phyloP scores from a whole-genome alignment of 306 rosid genomes.

The Cucurbita pepo region DNA sequence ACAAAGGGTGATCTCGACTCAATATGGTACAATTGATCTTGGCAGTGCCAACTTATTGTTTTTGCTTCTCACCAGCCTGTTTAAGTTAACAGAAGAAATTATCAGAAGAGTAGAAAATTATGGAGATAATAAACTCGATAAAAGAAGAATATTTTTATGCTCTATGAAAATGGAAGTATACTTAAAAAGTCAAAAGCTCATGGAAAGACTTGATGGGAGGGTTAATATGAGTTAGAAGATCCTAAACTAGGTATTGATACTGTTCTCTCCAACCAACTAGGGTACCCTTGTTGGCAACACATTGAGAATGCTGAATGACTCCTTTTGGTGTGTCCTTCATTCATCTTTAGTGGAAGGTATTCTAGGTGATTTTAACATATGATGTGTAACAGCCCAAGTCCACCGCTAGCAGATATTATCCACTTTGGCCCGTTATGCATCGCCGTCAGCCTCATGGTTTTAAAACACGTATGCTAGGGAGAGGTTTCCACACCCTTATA shows the following conservation, averaged over 20 bases:
- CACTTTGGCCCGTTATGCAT: too few species aligned
- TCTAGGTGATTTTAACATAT: not conserved
- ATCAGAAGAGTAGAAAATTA: slow-evolving; percentile 8
- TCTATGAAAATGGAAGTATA: not conserved
- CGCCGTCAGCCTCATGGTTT: too few species aligned
- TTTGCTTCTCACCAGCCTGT: slow-evolving; percentile 7
- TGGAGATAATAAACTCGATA: not conserved
- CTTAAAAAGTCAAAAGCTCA: not conserved
- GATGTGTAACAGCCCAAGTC: too few species aligned
- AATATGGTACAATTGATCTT: not conserved
- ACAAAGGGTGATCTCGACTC: not conserved
- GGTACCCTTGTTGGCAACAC: not conserved
- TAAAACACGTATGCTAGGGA: too few species aligned
- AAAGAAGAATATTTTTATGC: not conserved
- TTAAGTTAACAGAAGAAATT: slow-evolving; percentile 13
- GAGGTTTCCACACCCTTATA: too few species aligned
- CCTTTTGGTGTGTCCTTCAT: not conserved
- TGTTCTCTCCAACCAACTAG: not conserved
- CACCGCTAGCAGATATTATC: too few species aligned
- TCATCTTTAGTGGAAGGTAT: not conserved
- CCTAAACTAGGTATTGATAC: not conserved
- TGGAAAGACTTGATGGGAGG: not conserved
- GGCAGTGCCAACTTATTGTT: not conserved
- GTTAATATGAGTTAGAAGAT: not conserved
- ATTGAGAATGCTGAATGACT: not conserved